phyloP scores from a whole-genome alignment of 2,329 filamentous ascomycete species.

The Penicillium oxalicum region DNA sequence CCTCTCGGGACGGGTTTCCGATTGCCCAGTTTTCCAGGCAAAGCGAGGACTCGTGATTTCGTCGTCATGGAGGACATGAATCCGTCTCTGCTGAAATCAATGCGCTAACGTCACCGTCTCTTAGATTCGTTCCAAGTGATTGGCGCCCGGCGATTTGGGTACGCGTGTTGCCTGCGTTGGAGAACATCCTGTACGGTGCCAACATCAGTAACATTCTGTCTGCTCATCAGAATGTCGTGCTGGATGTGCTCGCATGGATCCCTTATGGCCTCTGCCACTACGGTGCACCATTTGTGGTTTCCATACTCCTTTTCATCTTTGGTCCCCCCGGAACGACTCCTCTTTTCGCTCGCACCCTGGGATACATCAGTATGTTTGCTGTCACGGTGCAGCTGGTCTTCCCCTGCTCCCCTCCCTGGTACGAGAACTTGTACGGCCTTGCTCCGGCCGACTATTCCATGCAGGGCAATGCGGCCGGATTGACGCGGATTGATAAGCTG shows the following conservation, averaged over 20 bases:
- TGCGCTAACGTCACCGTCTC: constrained; percentile 14
- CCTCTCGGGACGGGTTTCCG: constrained; percentile 2
- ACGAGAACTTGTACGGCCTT: constrained; percentile 86
- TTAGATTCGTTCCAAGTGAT: constrained; percentile 79
- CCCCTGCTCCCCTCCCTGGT: constrained; percentile 94
- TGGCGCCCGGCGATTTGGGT: constrained; percentile 94
- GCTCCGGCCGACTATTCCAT: constrained; percentile 91
- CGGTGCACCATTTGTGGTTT: constrained; percentile 73
- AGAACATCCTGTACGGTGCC: constrained; percentile 93
- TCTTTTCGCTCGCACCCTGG: constrained; percentile 79
- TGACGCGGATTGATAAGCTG: constrained; percentile 83
- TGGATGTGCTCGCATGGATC: constrained; percentile 87
- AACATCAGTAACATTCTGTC: constrained; percentile 95
- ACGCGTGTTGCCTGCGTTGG: constrained; percentile 83
- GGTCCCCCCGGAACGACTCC: constrained; percentile 78
- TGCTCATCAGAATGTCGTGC: constrained; percentile 72
- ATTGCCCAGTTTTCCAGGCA: not conserved
- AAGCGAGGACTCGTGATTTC: not conserved
- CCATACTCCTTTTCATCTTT: constrained; percentile 77
- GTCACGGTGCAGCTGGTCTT: constrained; percentile 85
- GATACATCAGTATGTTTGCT: constrained; percentile 84
- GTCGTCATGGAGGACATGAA: not conserved
- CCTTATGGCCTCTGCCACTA: constrained; percentile 92
- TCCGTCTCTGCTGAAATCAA: not conserved
- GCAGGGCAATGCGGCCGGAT: constrained; percentile 78